Conservation (phyloP, 768 basidiomycete genomes). For the Pholiota molesta region DNA sequence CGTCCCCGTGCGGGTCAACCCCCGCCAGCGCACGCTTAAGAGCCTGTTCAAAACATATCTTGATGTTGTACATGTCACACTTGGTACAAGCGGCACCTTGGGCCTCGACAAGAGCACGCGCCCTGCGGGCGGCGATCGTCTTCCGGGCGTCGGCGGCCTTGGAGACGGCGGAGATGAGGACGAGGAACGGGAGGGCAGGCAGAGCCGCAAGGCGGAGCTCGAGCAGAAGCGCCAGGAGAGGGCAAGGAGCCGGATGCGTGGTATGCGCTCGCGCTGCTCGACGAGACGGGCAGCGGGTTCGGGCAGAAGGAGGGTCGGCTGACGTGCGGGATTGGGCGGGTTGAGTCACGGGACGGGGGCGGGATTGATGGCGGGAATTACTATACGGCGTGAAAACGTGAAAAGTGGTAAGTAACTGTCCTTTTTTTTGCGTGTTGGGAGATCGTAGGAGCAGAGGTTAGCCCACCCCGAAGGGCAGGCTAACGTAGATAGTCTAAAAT, state of each 20-base stretch:
- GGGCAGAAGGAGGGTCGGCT: conserved; percentile 79
- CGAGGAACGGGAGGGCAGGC: conserved; percentile 37
- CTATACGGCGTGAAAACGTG: too few relatives aligned
- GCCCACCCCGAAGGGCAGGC: too few relatives aligned
- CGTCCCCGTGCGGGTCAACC: conserved; percentile 93
- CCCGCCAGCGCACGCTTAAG: conserved; percentile 88
- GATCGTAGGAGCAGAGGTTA: too few relatives aligned
- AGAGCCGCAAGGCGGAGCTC: conserved; percentile 65
- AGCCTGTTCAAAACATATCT: conserved; percentile 97
- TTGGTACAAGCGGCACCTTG: conserved; percentile 71
- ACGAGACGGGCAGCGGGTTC: too few relatives aligned
- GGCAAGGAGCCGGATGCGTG: too few relatives aligned
- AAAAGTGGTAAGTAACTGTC: too few relatives aligned
- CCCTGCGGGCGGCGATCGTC: conserved; percentile 64
- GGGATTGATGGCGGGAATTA: too few relatives aligned
- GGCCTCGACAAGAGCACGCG: conserved; percentile 83
- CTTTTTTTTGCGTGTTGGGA: too few relatives aligned
- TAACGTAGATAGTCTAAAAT: too few relatives aligned
- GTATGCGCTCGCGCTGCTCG: too few relatives aligned
- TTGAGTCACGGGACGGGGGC: too few relatives aligned
- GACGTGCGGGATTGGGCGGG: too few relatives aligned
- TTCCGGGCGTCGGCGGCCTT: conserved; percentile 73
- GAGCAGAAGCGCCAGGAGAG: conserved; percentile 76
- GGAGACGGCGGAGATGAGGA: conserved; percentile 62
- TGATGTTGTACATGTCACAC: conserved; percentile 90